Percentiles rank a stretch among this genome's conserved stretches.
These are phyloP conservation scores for Boletus vinaceobasis DNA, from an alignment of 768 basidiomycete species.

Conservation along the genomic window DNA sequence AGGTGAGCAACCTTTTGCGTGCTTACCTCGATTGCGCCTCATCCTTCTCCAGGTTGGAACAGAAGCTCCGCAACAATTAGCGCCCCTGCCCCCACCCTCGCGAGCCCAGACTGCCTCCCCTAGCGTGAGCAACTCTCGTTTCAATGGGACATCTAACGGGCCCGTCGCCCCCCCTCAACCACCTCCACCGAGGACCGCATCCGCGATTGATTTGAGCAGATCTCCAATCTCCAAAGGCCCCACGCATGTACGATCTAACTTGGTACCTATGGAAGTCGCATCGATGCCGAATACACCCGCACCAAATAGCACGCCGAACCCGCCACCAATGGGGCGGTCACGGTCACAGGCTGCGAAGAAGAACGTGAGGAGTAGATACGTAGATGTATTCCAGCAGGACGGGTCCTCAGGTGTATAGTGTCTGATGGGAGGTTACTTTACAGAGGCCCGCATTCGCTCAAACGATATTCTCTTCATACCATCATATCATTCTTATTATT, in stretches of 20 bases:
- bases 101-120: conserved; percentile 88
- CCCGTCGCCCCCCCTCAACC: conserved; percentile 6
- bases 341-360: conserved; percentile 65
- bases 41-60: conserved; percentile 45
- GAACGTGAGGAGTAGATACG: conserved; percentile 78
- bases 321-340: conserved; percentile 45
- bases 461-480: conserved; percentile 12
- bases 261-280: conserved; percentile 48
- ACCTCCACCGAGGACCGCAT: conserved; percentile 48
- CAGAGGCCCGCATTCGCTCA: not conserved
- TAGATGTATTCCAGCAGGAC: conserved; percentile 80
- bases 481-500: conserved; percentile 17
- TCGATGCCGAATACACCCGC: conserved; percentile 35
- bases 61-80: conserved; percentile 49
- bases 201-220: conserved; percentile 57
- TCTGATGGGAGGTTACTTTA: not conserved
- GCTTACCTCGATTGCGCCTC: not conserved
- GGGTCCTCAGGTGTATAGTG: conserved; percentile 18
- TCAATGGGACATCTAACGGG: conserved; percentile 30
- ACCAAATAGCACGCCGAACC: conserved; percentile 16
- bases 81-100: conserved; percentile 73
- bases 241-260: conserved; percentile 61
- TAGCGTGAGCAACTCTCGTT: conserved; percentile 39
- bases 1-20: conserved; percentile 43
- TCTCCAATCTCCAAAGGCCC: conserved; percentile 51